Conservation (phyloP, 192 early-diverging fungal species). For the Coemansia sp. region DNA sequence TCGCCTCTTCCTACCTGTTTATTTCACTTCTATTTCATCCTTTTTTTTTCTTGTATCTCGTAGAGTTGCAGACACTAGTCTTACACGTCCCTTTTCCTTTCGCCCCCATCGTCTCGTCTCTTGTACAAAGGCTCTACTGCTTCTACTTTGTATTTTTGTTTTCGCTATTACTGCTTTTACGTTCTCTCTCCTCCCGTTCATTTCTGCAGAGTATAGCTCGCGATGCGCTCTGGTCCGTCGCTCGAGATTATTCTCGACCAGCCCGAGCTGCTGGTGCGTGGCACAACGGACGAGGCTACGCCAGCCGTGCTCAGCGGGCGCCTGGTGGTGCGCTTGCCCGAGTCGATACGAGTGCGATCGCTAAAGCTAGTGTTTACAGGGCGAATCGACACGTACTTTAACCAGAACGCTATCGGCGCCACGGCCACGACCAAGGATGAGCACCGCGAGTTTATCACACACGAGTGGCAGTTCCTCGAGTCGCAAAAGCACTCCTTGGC, state of each 20-base stretch:
- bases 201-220: neutral
- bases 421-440: constrained; percentile 33
- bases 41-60: neutral
- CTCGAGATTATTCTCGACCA: constrained; percentile 42
- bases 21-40: neutral
- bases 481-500: constrained; percentile 32
- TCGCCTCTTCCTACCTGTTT: neutral
- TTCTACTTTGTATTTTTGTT: neutral
- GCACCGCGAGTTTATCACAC: constrained; percentile 54
- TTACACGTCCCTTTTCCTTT: neutral
- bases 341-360: constrained; percentile 56
- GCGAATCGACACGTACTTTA: constrained; percentile 50
- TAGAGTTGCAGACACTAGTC: neutral
- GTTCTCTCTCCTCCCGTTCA: neutral
- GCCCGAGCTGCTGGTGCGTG: constrained; percentile 45
- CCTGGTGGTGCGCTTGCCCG: constrained; percentile 51
- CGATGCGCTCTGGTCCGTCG: constrained; percentile 38
- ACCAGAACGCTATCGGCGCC: constrained; percentile 33
- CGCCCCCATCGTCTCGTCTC: neutral
- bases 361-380: constrained; percentile 58
- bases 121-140: neutral
- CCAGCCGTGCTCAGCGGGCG: constrained; percentile 58
- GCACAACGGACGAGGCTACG: constrained; percentile 44
- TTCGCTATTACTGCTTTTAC: neutral
- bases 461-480: constrained; percentile 59